Conservation (phyloP, 2,329 filamentous ascomycete species). For the Alternaria sp. region DNA sequence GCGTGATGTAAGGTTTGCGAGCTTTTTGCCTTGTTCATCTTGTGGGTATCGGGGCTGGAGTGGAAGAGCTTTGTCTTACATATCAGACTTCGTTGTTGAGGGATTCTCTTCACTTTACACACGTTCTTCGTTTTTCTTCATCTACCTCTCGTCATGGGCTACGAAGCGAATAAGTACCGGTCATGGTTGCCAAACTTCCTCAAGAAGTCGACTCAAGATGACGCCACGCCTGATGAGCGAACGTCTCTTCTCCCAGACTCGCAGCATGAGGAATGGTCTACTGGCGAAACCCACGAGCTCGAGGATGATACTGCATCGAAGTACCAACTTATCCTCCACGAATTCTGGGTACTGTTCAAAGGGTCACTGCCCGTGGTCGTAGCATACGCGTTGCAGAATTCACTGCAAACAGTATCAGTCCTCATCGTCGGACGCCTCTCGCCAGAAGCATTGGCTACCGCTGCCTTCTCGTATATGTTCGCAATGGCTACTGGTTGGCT, state of each 20-base stretch:
- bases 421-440: conserved; percentile 80
- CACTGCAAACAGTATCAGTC: conserved; percentile 81
- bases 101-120: background rate
- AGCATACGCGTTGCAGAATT: conserved; percentile 86
- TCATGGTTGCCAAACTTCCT: conserved; percentile 42
- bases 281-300: conserved; percentile 47
- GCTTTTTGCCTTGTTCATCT: conserved; percentile 10
- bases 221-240: conserved; percentile 48
- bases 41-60: background rate
- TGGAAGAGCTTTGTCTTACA: background rate
- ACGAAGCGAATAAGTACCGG: conserved; percentile 20
- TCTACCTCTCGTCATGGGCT: conserved; percentile 27
- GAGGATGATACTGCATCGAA: conserved; percentile 44
- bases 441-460: conserved; percentile 78
- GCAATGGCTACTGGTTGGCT: conserved; percentile 89
- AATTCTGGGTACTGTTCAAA: conserved; percentile 72
- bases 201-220: conserved; percentile 23
- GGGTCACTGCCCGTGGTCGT: conserved; percentile 79
- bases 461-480: conserved; percentile 93
- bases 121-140: background rate
- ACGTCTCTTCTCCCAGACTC: conserved; percentile 53
- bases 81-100: background rate
- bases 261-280: conserved; percentile 43
- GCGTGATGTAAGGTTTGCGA: conserved; percentile 17
- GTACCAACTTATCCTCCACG: conserved; percentile 54